phyloP scores from a whole-genome alignment of 352 stramenopile species.

The Phytopythium delawarense region DNA sequence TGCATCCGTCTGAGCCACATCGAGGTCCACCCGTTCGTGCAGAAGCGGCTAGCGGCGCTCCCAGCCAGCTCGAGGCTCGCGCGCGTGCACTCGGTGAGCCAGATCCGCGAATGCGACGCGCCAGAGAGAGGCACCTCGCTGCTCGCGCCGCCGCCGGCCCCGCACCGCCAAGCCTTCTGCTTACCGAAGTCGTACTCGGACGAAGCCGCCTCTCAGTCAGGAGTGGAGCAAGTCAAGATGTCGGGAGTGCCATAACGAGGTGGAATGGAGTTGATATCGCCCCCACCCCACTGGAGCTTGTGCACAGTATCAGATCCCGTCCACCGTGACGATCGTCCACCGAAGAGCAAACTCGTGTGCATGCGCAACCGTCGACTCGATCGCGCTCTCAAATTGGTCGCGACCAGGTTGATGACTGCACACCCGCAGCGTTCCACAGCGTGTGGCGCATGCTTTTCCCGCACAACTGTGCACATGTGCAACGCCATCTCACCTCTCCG shows the following conservation, averaged over 20 bases:
- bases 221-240: not conserved
- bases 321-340: no score
- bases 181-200: not conserved
- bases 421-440: no score
- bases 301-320: no score
- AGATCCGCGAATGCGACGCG: not conserved
- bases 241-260: not conserved
- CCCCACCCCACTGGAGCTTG: no score
- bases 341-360: no score
- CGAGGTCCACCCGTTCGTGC: constrained; percentile 19
- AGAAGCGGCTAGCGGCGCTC: constrained; percentile 12
- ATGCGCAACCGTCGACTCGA: no score
- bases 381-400: no score
- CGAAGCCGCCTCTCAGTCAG: not conserved
- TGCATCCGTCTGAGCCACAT: constrained; percentile 11
- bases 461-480: no score
- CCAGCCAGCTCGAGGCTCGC: not conserved
- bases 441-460: no score
- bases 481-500: no score
- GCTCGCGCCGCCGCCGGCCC: not conserved
- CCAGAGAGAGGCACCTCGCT: not conserved
- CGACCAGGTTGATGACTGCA: no score
- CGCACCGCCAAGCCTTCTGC: not conserved
- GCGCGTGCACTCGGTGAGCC: not conserved
- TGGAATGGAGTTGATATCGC: no score